Evolutionary conservation across 2,329 filamentous ascomycete species (phyloP).

Genomic region (Macrophomina pseudophaseolina): DNA sequence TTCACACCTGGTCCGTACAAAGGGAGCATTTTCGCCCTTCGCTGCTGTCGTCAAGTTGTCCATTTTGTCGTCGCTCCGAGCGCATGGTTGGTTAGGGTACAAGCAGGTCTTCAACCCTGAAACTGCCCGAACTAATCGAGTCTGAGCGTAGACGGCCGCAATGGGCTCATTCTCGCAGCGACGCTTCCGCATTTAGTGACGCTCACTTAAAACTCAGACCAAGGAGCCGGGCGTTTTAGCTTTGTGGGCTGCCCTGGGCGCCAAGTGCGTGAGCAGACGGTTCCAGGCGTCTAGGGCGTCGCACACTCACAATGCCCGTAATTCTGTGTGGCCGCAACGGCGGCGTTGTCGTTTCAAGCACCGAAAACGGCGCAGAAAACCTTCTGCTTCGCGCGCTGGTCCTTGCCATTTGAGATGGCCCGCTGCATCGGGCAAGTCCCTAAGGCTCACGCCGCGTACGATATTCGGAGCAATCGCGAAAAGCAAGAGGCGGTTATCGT

Average conservation of each 20-base stretch:
- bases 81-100: slow-evolving; percentile 9
- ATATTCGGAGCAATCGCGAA: too few species aligned
- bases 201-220: too few species aligned
- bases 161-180: not conserved
- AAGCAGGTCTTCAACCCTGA: not conserved
- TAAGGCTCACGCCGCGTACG: too few species aligned
- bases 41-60: too few species aligned
- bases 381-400: too few species aligned
- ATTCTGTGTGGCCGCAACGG: too few species aligned
- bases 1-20: too few species aligned
- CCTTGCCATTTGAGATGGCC: slow-evolving; percentile 4
- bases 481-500: too few species aligned
- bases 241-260: not conserved
- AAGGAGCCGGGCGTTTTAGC: not conserved
- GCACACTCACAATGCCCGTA: not conserved
- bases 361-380: not conserved
- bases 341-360: not conserved
- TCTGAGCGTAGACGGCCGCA: slow-evolving; percentile 7
- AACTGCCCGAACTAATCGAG: too few species aligned
- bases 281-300: not conserved
- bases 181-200: not conserved
- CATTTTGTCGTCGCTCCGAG: too few species aligned
- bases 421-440: too few species aligned
- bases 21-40: too few species aligned
- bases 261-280: not conserved